Base-by-base conservation (phyloP, 805 yeast species). In the Torulaspora delbrueckii region DNA sequence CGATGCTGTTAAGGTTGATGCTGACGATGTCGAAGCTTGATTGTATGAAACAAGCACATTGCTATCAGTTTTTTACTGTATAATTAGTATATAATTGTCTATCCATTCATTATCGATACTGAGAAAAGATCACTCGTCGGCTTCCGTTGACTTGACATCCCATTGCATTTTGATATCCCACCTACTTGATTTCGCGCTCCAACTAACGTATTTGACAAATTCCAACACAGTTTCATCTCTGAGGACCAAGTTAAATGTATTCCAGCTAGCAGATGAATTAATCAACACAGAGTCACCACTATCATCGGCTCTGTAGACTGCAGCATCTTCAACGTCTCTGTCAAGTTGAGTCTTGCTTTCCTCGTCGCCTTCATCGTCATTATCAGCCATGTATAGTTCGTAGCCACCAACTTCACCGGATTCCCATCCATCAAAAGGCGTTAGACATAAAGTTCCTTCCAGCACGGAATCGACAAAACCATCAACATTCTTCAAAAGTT, bases 341-440 rank as follows among this genome's bases (percentile, higher is more conserved):
- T 69, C 79, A 19, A 70, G 76, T 9, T 69, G 77, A 2, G 50
- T 42, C 40, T 44, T 43, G 30, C 23, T 33, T n/a, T 26, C 42
- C 16, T 46, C 51, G 7, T 37, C 46, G 2, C 68, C 75, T 19
- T 70, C 76, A 2, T 68, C 73, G 1, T 66, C 73, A 37, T 77
- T 78, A 49, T 75, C 69, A n/a, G 75, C 71, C 95, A 93, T 86
- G 59, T 91, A 83, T 43, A 95, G 70, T 60, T 93, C 97, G 66
- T 95, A 93, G 1, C 97, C 99, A 30, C 99, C 99, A 40, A 74
- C 69, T 57, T 87, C 96, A n/a, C 95, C 95, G 27, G 78, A 72
- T 40, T 80, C 86, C 96, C 97, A 91, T 32, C 86, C 86, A 39
- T 50, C 51, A 2, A 84, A 75, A 0, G 96, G 96, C 0, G 98